Evolutionary conservation across 148 eudicot genomes (phyloP), one percentile per base, ranked within the genome.

Genomic region (Spergularia marina): DNA sequence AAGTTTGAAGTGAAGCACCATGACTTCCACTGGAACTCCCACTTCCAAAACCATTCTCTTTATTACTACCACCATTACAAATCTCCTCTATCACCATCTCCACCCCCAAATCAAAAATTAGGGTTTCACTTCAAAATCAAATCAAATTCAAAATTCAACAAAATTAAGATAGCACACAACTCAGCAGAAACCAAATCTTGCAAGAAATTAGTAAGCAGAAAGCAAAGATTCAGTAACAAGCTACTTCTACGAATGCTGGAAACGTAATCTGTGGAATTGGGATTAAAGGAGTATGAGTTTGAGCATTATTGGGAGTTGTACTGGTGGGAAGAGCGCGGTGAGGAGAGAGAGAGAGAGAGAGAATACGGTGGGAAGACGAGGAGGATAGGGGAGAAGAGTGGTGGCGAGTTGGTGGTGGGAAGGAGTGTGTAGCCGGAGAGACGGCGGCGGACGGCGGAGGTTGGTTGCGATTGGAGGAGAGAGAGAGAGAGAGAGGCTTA

Each of bases 1-100:
- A 87, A 1, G 86, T 87, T 21, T 68, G 82, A 57, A 87, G 41
- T 52, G 80, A 80, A 52, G 60, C 69, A 76, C 23, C 61, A 30
- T 78, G 78, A 51, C 79, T 86, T 56, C 74, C 82, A 81, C 80
- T 72, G n/a, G 80, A 78, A 64, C 80, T 63, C 15, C 76, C 80
- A 63, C 62, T 67, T 44, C 72, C 12, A 44, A 55, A 72, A 12
- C 80, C 80, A 59, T 69, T 76, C 55, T 53, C 44, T 39, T 62
- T 59, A 6, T 17, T 53, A 47, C 59, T 56, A 51, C 49, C 52
- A 77, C 70, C 53, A 39, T 67, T 65, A 74, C 74, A 61, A 12
- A 68, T 53, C 34, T 41, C 74, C 20, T 74, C 78, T 18, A 47
- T 68, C 70, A 75, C 71, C 72, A 76, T 74, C 6, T 59, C 18